These are phyloP conservation scores for Incumbomyces delicatus DNA, from an alignment of 2,329 filamentous ascomycete genomes.

Conservation along the genomic window DNA sequence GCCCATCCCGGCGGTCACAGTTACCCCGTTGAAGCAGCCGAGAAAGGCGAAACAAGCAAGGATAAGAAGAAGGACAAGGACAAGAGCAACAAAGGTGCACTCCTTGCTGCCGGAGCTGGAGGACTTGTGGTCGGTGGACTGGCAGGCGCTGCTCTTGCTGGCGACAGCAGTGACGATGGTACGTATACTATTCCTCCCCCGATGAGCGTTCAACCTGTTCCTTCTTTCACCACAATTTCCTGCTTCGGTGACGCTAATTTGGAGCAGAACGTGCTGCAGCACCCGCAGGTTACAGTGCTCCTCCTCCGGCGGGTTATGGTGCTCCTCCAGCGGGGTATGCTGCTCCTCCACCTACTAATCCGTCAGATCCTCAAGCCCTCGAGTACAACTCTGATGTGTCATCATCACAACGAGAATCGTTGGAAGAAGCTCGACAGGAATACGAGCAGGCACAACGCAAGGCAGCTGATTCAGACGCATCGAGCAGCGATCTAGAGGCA, in stretches of 20 bases:
- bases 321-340: slow-evolving; percentile 8
- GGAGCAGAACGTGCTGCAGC: background rate
- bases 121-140: slow-evolving; percentile 15
- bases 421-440: slow-evolving; percentile 15
- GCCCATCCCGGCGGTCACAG: slow-evolving; percentile 6
- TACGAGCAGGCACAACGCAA: slow-evolving; percentile 12
- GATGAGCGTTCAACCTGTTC: background rate
- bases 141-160: slow-evolving; percentile 11
- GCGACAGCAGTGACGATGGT: slow-evolving; percentile 10
- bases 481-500: slow-evolving; percentile 17
- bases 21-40: background rate
- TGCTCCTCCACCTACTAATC: background rate
- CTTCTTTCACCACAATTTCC: background rate
- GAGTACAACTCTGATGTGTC: slow-evolving; percentile 15
- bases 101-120: slow-evolving; percentile 15
- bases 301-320: slow-evolving; percentile 2
- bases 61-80: slow-evolving; percentile 6
- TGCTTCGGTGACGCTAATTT: too few relatives aligned
- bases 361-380: slow-evolving; percentile 9
- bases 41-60: slow-evolving; percentile 7
- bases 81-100: slow-evolving; percentile 6
- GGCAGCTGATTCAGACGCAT: slow-evolving; percentile 13
- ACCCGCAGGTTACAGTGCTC: slow-evolving; percentile 4
- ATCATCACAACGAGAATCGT: slow-evolving; percentile 12
- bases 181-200: background rate